Evolutionary conservation across 1,284 basidiomycete species (phyloP), one percentile per base, ranked within the genome.

Genomic region (Tilletia indica): DNA sequence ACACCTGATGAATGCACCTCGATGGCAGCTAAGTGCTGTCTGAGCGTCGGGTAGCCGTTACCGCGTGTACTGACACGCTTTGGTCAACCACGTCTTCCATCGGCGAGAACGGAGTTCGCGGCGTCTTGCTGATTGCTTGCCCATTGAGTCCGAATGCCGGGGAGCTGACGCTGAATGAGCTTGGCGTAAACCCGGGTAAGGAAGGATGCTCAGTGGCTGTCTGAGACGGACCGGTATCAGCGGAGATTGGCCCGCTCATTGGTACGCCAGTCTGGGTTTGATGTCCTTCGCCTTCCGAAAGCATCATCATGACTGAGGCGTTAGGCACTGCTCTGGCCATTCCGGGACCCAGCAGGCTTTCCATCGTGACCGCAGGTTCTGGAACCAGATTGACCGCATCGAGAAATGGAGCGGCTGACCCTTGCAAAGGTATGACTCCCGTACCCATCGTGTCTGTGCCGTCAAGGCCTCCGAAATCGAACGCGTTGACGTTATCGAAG

Each of bases 121-220:
- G 80, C 19, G 80, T 81, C 67, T 80, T 79, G 75, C 73, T 70
- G 16, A 68, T 68, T 25, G 61, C 68, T 64, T 74, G 71, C 48
- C 61, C 61, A 39, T 64, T 64, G 31, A 64, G n/a, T 38, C 78
- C 78, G 45, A 79, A 76, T 0, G 80, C 74, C 0, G 80, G 80
- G 8, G 80, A 81, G 73, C 77, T 81, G 25, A 74, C 79, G 19
- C 72, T 80, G 38, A 78, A 66, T 31, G 78, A 79, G 72, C 78
- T 74, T 1, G 80, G 80, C 3, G 80, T 81, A 69, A 80, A 81
- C 38, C 77, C 80, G 1, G 80, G 80, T 42, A 81, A 56, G 0
- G 80, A 81, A 1, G 79, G 78, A 2, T 76, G 79, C 64, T 81
- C 80, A n/a, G 73, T 64, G 3, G 34, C 61, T 14, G 36, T 64